Base-by-base conservation (phyloP, 2,329 filamentous ascomycete genomes). In the Oidium heveae region DNA sequence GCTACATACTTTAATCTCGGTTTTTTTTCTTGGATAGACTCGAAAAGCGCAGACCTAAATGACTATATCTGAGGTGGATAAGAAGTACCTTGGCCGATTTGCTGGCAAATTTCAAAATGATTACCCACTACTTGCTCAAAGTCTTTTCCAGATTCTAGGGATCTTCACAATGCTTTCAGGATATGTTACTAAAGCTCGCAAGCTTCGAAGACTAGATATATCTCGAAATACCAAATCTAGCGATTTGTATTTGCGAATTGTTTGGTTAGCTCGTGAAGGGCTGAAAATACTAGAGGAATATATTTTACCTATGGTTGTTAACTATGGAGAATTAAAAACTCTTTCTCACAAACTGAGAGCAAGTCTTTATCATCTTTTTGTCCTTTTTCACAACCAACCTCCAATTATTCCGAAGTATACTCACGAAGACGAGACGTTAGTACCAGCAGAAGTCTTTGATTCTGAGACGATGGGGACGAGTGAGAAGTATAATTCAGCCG, bases 51-150 rank as follows among this genome's bases (percentile, higher is more conserved):
- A 28, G 15, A 15, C 22, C 52, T 41, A 47, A 53, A 98, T 96
- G 91, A 91, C 91, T 70, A 91, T 88, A 66, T 91, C 87, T 57
- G 86, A 94, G 70, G 86, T 96, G 58, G 91, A 98, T 68, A 88
- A 94, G 71, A 98, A 96, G 71, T 94, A 93, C 69, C 75, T 98
- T 63, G 87, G 86, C 69, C 82, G 80, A 65, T 81, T 94, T 66
- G 89, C 91, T 66, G 84, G 81, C 68, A 75, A 80, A 58, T 87
- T 86, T 61, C 80, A 82, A 64, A 71, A 76, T 57, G 80, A 85
- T 61, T 91, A 89, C 64, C 80, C 84, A 3, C 73, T 88, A 18
- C 76, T 96, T 49, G 84, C 84, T 8, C 76, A 76, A 20, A 87
- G 86, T 66, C 76, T 98, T 50, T 95, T 87, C 69, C 91, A 91